Evolutionary conservation across 2,329 filamentous ascomycete species (phyloP), one percentile per base, ranked within the genome.

Genomic region (Colletotrichum sidae): DNA sequence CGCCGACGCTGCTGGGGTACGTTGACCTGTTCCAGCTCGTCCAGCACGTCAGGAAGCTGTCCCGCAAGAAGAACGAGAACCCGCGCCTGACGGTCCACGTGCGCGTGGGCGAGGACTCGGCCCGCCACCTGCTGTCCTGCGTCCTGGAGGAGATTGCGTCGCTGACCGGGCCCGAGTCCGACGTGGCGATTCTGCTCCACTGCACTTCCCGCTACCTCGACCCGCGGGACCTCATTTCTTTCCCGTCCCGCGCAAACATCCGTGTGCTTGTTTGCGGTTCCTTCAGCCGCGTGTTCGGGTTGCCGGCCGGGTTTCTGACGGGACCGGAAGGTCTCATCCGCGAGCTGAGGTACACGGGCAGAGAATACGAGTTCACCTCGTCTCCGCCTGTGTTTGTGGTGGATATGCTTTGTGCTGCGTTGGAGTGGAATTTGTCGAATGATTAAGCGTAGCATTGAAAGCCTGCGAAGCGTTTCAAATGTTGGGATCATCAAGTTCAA

Each of bases 301-400:
- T 67, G 4, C 47, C 61, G 0, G 53, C 62, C 2, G 68, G 61
- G 6, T 69, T 67, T 13, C 50, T 67, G 4, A 58, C 62, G 6
- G 68, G 66, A 0, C 17, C 62, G 4, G 59, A 57, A 12, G 55
- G 52, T 9, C 34, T 68, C 9, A 42, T 69, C 10, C 49, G 50
- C 10, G 68, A 69, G 49, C 53, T 68, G 9, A 49, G 68, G 37
- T 66, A 63, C 8, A 67, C 66, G 5, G 67, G 66, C 10, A 50
- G 66, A 2, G 66, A 53, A 1, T 65, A 64, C 46, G 55, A 64
- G 59, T 64, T 68, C 50, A 64, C 55, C 4, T 60, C 66, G 2
- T 60, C 66, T 8, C 55, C 55, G 15, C 62, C 62, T 12, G 62
- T 66, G 0, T 67, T 68, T 38, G 39, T 67, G 3, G 56, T 67